Base-by-base conservation (phyloP, 345 rosid species). In the Rhodamnia argentea region DNA sequence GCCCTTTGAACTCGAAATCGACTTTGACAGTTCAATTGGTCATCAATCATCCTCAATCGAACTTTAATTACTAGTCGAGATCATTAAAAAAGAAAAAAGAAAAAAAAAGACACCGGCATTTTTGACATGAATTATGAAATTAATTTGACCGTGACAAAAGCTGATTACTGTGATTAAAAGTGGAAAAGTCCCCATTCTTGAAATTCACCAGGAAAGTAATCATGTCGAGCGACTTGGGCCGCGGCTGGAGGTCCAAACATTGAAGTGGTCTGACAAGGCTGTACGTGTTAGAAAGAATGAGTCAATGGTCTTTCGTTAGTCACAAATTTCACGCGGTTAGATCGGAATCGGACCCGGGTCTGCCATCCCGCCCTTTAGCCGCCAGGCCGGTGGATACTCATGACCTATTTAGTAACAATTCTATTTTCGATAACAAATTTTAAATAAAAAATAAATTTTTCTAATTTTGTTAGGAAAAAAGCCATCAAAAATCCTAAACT, bases 361-460 rank as follows among this genome's bases (percentile, higher is more conserved):
- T 0, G 10, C 58, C 24, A 20, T 20, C 58, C 1, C 14, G 1
- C 4, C 52, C 51, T 47, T 10, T 51, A 51, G 14, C 52, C 14
- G 52, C 52, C 7, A 44, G 44, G 1, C 44, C 44, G 5, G 12
- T 50, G 51, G 51, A 50, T 2, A 50, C 51, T 50, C 10, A 10
- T 1, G 12, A 51, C 14, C 3, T 51, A 1, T 51, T 51, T 12
- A 13, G 14, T 51, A 51, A 51, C 14, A 51, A 51, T 51, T 51
- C 13, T 12, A 3, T 51, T 11, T 51, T 51, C 52, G 9, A 51
- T 3, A 51, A 51, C 3, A 51, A 51, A 11, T 51, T 51, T 13
- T 10, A 3, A 51, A 11, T 0, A 51, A 0, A 51, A 51, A 11
- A n/a, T n/a, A n/a, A n/a, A n/a, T n/a, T n/a, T n/a, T n/a, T n/a